Evolutionary conservation across 2,329 filamentous ascomycete species (phyloP).

Genomic region (Graphium sp.): DNA sequence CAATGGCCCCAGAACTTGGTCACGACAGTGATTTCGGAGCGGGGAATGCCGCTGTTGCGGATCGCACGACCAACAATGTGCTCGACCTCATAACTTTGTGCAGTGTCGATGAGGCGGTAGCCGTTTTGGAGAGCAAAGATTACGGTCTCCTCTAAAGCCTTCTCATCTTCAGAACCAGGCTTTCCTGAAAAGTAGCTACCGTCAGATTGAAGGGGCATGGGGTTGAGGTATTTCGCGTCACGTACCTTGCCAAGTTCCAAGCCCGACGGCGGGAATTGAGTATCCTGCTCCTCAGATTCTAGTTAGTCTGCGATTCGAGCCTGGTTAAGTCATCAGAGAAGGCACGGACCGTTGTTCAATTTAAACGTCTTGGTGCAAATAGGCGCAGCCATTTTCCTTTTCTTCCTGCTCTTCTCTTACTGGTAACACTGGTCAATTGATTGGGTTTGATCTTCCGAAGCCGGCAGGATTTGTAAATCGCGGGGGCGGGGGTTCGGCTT

Average conservation of each 20-base stretch:
- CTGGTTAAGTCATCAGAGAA: neutral
- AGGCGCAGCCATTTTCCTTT: too few species aligned
- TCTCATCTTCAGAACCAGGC: constrained; percentile 6
- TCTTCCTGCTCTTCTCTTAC: too few species aligned
- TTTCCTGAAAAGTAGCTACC: constrained; percentile 3
- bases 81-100: constrained; percentile 12
- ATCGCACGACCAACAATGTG: constrained; percentile 14
- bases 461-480: too few species aligned
- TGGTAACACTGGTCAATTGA: too few species aligned
- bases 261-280: neutral
- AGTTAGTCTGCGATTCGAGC: neutral
- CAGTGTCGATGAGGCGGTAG: constrained; percentile 15
- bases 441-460: too few species aligned
- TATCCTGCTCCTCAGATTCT: neutral
- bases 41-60: constrained; percentile 14
- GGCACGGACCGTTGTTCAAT: constrained; percentile 4
- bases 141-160: constrained; percentile 13
- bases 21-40: constrained; percentile 14
- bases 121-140: constrained; percentile 12
- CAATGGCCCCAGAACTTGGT: constrained; percentile 15
- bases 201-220: neutral
- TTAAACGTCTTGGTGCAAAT: constrained; percentile 1
- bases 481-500: too few species aligned
- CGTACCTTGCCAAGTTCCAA: neutral
- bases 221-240: too few species aligned